Percentiles rank a stretch among this genome's conserved stretches.
Evolutionary conservation across 108 stramenopile species (phyloP).

Genomic region (Fragilaria crotonensis): DNA sequence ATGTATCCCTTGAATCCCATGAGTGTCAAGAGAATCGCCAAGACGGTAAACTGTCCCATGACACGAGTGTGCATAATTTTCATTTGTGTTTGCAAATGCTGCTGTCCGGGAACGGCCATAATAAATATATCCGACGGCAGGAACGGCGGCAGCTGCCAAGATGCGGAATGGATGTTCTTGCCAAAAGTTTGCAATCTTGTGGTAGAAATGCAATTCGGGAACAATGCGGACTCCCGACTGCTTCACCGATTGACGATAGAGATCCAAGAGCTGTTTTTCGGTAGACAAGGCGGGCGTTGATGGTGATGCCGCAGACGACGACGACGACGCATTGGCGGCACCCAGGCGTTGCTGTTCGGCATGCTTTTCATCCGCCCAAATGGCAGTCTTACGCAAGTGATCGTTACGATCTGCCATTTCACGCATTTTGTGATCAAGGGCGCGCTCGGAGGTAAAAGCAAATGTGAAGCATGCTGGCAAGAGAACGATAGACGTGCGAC

Average conservation of each 20-base stretch:
- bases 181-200: conserved; percentile 67
- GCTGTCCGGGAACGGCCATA: conserved; percentile 56
- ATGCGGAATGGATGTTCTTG: conserved; percentile 75
- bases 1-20: conserved; percentile 83
- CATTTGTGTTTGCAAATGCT: conserved; percentile 53
- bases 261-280: conserved; percentile 29
- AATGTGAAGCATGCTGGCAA: conserved; percentile 81
- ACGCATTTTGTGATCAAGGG: conserved; percentile 56
- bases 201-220: conserved; percentile 39
- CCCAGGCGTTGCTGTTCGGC: conserved; percentile 20
- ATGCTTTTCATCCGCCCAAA: conserved; percentile 60
- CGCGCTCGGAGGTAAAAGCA: conserved; percentile 47
- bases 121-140: conserved; percentile 63
- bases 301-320: background rate
- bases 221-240: conserved; percentile 66
- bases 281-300: conserved; percentile 17
- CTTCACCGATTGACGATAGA: conserved; percentile 45
- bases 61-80: conserved; percentile 84
- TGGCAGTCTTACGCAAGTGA: conserved; percentile 47
- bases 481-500: conserved; percentile 39
- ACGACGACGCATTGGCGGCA: conserved; percentile 14
- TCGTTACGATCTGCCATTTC: conserved; percentile 64
- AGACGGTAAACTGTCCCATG: conserved; percentile 75
- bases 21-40: conserved; percentile 55
- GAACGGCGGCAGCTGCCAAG: conserved; percentile 50